Conservation (phyloP, 1,284 basidiomycete species). For the Ganoderma resinaceum region DNA sequence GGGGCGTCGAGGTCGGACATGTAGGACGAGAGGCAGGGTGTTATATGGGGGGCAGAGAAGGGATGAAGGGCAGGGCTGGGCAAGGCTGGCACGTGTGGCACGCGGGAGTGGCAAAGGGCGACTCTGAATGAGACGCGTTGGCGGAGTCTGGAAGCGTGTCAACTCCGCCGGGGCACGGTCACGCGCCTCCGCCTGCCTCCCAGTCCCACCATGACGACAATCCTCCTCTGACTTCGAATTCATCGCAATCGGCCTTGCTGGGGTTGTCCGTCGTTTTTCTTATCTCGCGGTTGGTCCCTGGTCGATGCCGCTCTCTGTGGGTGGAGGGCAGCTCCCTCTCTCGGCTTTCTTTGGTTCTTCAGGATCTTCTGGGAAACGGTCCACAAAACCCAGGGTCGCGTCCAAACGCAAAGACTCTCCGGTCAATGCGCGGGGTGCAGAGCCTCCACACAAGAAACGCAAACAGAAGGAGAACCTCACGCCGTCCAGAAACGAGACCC, state of each 20-base stretch:
- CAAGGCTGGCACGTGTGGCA: constrained; percentile 7
- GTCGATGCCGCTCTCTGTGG: constrained; percentile 24
- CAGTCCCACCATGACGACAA: neutral
- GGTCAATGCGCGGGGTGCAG: neutral
- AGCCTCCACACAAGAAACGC: constrained; percentile 19
- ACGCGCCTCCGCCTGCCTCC: neutral
- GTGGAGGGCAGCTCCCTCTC: constrained; percentile 34
- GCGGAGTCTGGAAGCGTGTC: constrained; percentile 37
- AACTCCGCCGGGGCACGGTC: constrained; percentile 32
- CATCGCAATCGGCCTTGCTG: neutral
- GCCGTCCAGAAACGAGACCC: neutral
- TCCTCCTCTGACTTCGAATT: neutral
- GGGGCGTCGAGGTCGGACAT: constrained; percentile 44
- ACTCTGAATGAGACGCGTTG: constrained; percentile 25
- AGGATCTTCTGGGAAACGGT: constrained; percentile 11
- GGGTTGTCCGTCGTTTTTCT: too few species aligned
- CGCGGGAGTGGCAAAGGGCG: constrained; percentile 14
- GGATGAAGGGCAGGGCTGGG: neutral
- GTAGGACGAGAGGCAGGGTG: neutral
- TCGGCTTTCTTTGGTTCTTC: constrained; percentile 28
- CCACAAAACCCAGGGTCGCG: constrained; percentile 11
- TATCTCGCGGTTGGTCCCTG: too few species aligned
- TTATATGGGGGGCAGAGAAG: constrained; percentile 2
- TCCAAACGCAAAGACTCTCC: constrained; percentile 21
- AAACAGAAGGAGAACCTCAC: constrained; percentile 27